phyloP scores from a whole-genome alignment of 2,329 filamentous ascomycete species.

The Fusarium sp. region DNA sequence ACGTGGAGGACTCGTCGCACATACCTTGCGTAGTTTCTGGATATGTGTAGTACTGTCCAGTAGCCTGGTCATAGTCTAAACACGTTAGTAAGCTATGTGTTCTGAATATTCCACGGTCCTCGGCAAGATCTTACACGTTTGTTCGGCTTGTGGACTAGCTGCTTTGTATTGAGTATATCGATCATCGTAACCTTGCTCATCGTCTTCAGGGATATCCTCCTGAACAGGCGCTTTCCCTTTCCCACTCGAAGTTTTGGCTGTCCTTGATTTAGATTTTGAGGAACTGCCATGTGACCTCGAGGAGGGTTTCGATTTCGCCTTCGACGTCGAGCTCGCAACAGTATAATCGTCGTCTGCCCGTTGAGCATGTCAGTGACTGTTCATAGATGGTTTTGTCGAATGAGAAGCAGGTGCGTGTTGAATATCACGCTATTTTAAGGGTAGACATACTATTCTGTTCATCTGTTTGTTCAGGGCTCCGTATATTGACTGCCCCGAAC shows the following conservation, averaged over 20 bases:
- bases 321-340: constrained; percentile 27
- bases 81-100: neutral
- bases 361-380: constrained; percentile 16
- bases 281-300: constrained; percentile 31
- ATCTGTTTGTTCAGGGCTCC: constrained; percentile 34
- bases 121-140: constrained; percentile 10
- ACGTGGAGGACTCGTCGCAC: neutral
- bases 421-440: neutral
- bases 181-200: constrained; percentile 17
- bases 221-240: constrained; percentile 39
- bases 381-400: neutral
- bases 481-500: constrained; percentile 34
- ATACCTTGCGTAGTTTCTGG: constrained; percentile 17
- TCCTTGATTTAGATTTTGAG: constrained; percentile 37
- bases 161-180: neutral
- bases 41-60: constrained; percentile 16
- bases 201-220: constrained; percentile 31
- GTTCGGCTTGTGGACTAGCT: neutral
- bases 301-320: constrained; percentile 18
- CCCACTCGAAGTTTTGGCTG: constrained; percentile 33
- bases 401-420: neutral
- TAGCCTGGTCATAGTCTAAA: constrained; percentile 25
- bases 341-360: constrained; percentile 38
- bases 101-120: neutral
- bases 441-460: constrained; percentile 40